These are phyloP conservation scores for Boletellus ananas DNA, from an alignment of 768 basidiomycete species.

Conservation along the genomic window DNA sequence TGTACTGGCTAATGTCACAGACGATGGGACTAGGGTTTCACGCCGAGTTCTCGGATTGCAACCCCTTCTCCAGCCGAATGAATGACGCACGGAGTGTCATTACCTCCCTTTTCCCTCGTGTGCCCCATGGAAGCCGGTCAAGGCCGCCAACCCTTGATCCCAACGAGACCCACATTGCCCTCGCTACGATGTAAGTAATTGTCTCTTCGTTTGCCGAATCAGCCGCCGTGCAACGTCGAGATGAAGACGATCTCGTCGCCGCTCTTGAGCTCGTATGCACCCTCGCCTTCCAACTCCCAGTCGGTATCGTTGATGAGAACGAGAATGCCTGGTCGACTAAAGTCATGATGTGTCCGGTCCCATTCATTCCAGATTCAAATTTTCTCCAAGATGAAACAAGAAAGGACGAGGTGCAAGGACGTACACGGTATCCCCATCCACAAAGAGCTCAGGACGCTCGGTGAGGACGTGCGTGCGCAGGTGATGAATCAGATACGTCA, in stretches of 20 bases:
- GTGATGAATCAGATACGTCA: conserved; percentile 76
- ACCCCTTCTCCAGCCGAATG: too few species aligned
- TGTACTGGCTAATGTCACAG: conserved; percentile 3
- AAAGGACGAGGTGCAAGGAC: conserved; percentile 22
- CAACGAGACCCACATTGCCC: too few species aligned
- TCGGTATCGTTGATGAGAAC: conserved; percentile 97
- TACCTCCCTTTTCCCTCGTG: too few species aligned
- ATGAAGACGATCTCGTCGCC: conserved; percentile 95
- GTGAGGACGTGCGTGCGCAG: conserved; percentile 74
- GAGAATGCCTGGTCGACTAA: conserved; percentile 90
- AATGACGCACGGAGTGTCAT: too few species aligned
- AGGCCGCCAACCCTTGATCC: too few species aligned
- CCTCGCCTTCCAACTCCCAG: conserved; percentile 96
- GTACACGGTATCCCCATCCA: conserved; percentile 84
- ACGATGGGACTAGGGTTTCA: not conserved
- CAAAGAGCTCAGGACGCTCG: conserved; percentile 85
- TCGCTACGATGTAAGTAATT: too few species aligned
- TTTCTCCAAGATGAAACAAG: too few species aligned
- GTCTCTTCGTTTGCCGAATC: not conserved
- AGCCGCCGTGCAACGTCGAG: conserved; percentile 81
- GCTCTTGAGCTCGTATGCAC: conserved; percentile 71
- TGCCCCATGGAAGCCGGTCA: too few species aligned
- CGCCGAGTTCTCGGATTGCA: too few species aligned
- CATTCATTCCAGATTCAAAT: too few species aligned
- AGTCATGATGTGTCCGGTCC: not conserved